phyloP scores from a whole-genome alignment of 352 stramenopile species.

The Pythium folliculosum region DNA sequence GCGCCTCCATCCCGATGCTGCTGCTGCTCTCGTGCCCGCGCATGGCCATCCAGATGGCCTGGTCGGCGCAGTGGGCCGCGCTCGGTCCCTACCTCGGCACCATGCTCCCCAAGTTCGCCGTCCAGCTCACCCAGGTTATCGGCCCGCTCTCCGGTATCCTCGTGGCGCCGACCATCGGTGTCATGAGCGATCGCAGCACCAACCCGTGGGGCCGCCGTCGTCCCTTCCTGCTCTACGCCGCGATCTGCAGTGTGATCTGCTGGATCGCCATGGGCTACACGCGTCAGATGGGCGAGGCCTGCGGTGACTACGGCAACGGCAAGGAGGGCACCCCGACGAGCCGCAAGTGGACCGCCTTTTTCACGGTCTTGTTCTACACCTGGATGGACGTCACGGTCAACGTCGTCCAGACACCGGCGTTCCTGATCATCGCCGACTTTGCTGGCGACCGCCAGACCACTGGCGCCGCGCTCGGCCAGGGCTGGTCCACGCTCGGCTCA shows the following conservation, averaged over 20 bases:
- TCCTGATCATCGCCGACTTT: constrained; percentile 56
- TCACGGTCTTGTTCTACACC: constrained; percentile 56
- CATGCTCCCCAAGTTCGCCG: constrained; percentile 42
- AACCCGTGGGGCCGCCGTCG: constrained; percentile 41
- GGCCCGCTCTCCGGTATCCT: constrained; percentile 33
- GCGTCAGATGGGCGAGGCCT: constrained; percentile 43
- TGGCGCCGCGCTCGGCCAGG: constrained; percentile 47
- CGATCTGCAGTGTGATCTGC: constrained; percentile 41
- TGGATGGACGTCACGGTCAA: constrained; percentile 68
- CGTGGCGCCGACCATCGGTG: constrained; percentile 22
- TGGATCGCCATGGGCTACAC: constrained; percentile 58
- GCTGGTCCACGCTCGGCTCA: constrained; percentile 49
- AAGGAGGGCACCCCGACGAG: constrained; percentile 32
- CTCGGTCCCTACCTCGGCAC: constrained; percentile 46
- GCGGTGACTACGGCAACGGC: constrained; percentile 45
- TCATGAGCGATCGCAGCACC: constrained; percentile 49
- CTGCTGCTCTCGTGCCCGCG: constrained; percentile 32
- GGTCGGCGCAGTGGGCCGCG: constrained; percentile 34
- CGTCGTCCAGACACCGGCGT: constrained; percentile 39
- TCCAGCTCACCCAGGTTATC: constrained; percentile 42
- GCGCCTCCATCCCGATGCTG: constrained; percentile 28
- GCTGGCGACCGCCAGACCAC: constrained; percentile 56
- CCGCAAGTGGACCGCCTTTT: constrained; percentile 46
- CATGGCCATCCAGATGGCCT: constrained; percentile 30
- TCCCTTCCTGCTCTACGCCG: constrained; percentile 37